Evolutionary conservation across 164 flowering plant genomes (phyloP), one percentile per base, ranked within the genome.

Genomic region (Platanus orientalis): DNA sequence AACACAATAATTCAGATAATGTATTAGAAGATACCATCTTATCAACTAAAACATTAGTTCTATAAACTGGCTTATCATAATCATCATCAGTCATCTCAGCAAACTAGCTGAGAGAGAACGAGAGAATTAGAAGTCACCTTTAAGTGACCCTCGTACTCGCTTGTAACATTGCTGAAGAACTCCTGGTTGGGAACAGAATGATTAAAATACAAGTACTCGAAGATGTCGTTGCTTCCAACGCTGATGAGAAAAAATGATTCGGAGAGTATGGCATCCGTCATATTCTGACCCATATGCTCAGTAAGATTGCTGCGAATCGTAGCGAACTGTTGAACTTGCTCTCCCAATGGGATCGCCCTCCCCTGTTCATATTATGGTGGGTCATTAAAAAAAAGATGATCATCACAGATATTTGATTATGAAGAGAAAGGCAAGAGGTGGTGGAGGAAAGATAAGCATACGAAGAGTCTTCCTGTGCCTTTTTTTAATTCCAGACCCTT

Each of bases 181-280:
- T 71, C 50, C 36, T 65, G 23, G 56, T 60, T 62, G 52, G 73
- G 59, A 0, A 62, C 14, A n/a, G 65, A 47, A 6, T 57, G 64
- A 21, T 58, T 63, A 2, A 52, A 25, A 20, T 25, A 12, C 53
- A 63, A 68, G 57, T 78, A 70, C 5, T 63, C 57, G n/a, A 83
- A 67, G 12, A 85, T 62, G 66, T 83, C 86, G 57, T 81, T 83
- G 79, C 84, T 81, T 26, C 84, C 86, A 2, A 49, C 52, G 47
- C 83, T 81, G 70, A 85, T 59, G 71, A 74, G 58, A 69, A 83
- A 68, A 28, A 83, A 1, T 13, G 86, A 77, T 55, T 80, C 73
- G 0, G 76, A 69, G 19, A 82, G 62, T 1, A 76, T 12, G 5
- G 30, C 6, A 9, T 60, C 36, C 1, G 85, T 56, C 26, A 23